Evolutionary conservation across 331 rosid genomes (phyloP).

Genomic region (Pyracantha coccinea): DNA sequence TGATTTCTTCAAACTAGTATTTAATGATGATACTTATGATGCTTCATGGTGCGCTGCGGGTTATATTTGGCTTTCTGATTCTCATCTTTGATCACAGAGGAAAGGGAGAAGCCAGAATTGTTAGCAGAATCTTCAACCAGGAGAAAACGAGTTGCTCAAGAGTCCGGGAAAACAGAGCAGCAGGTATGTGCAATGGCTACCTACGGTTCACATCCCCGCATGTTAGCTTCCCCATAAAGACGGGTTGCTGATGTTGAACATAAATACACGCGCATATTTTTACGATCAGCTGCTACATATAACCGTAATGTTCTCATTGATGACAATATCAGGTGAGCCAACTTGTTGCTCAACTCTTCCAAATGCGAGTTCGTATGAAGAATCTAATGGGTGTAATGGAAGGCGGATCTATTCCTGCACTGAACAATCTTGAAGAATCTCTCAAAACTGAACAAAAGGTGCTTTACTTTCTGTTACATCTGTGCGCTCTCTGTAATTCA

Average conservation of each 20-base stretch:
- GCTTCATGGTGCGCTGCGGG: background rate
- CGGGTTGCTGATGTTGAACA: background rate
- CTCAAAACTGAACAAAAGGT: slow-evolving; percentile 91
- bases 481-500: background rate
- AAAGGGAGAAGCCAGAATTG: slow-evolving; percentile 89
- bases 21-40: background rate
- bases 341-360: slow-evolving; percentile 87
- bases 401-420: slow-evolving; percentile 76
- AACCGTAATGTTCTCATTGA: background rate
- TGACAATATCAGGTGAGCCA: slow-evolving; percentile 63
- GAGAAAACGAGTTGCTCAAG: slow-evolving; percentile 86
- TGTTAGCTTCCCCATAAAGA: background rate
- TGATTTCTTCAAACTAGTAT: background rate
- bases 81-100: slow-evolving; percentile 57
- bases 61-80: background rate
- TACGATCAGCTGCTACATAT: background rate
- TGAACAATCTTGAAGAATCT: slow-evolving; percentile 82
- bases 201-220: background rate
- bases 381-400: slow-evolving; percentile 90
- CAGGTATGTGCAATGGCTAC: slow-evolving; percentile 42
- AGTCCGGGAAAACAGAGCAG: slow-evolving; percentile 95
- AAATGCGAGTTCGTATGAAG: slow-evolving; percentile 97
- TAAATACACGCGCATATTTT: no score
- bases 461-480: slow-evolving; percentile 1
- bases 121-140: slow-evolving; percentile 82